Conservation (phyloP, 805 yeast species). For the Lipomyces yamadae region DNA sequence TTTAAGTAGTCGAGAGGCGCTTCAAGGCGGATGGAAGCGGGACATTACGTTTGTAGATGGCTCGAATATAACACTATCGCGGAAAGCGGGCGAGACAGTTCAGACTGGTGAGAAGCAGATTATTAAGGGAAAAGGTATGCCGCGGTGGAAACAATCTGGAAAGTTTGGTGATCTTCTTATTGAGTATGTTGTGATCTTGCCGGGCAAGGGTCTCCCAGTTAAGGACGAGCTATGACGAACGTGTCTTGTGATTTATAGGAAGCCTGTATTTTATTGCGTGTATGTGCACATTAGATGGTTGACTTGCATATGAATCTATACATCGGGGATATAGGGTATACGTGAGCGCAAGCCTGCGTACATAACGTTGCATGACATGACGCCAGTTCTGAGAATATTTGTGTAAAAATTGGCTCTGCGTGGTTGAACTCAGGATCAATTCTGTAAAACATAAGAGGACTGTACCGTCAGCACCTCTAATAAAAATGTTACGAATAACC, state of each 20-base stretch:
- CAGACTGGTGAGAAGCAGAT: conserved; percentile 73
- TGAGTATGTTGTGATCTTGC: conserved; percentile 49
- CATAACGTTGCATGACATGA: background rate
- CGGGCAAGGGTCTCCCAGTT: conserved; percentile 32
- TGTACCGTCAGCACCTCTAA: too few species aligned
- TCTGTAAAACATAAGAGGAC: too few species aligned
- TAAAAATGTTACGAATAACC: too few species aligned
- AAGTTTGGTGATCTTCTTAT: conserved; percentile 58
- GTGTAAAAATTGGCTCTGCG: too few species aligned
- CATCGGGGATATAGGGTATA: background rate
- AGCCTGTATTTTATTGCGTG: background rate
- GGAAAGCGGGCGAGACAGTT: conserved; percentile 60
- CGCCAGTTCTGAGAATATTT: too few species aligned
- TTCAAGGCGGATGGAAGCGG: conserved; percentile 80
- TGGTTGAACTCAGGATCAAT: too few species aligned
- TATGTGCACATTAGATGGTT: background rate
- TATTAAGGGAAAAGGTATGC: conserved; percentile 85
- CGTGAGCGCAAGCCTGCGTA: too few species aligned
- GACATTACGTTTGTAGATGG: conserved; percentile 68
- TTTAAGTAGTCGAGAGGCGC: conserved; percentile 71
- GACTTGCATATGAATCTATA: background rate
- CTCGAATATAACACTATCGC: conserved; percentile 54
- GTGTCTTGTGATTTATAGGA: background rate
- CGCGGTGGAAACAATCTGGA: conserved; percentile 55
- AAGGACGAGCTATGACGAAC: conserved; percentile 10